phyloP scores from a whole-genome alignment of 2,329 filamentous ascomycete genomes.

The Colletotrichum tropicale region DNA sequence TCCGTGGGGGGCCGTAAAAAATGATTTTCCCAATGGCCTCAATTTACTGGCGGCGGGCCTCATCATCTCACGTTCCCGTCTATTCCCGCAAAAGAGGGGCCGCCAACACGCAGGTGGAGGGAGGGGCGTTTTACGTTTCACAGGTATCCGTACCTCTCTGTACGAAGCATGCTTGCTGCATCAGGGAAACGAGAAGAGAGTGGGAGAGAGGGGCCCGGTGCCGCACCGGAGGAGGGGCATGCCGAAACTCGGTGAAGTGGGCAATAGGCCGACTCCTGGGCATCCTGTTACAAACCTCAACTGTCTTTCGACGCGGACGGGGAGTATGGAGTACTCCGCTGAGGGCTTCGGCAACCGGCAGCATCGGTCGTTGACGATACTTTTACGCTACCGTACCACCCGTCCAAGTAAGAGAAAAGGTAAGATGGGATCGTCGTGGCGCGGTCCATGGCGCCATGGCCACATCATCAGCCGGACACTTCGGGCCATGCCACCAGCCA shows the following conservation, averaged over 20 bases:
- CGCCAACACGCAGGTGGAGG: not conserved
- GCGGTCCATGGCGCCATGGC: slow-evolving; percentile 2
- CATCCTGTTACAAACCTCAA: not conserved
- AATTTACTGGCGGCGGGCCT: not conserved
- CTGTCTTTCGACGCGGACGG: not conserved
- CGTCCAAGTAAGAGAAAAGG: not conserved
- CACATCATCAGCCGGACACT: slow-evolving; percentile 7
- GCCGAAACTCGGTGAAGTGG: not conserved
- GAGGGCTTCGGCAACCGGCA: not conserved
- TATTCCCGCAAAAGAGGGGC: slow-evolving; percentile 5
- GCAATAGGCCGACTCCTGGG: not conserved
- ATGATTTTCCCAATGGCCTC: not conserved
- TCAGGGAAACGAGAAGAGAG: not conserved
- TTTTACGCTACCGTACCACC: not conserved
- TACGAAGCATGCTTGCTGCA: not conserved
- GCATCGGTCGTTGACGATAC: not conserved
- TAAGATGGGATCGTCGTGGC: not conserved
- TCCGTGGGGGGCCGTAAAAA: not conserved
- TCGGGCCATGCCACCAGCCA: not conserved
- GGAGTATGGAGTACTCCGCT: not conserved
- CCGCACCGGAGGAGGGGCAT: not conserved
- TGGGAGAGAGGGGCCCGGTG: not conserved
- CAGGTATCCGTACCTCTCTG: not conserved
- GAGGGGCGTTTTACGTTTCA: not conserved
- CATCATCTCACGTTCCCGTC: not conserved